A percentile compares a stretch with the other conserved stretches of the same genome.
Conservation (phyloP, 495 filamentous ascomycete genomes). For the Xylaria longipes region DNA sequence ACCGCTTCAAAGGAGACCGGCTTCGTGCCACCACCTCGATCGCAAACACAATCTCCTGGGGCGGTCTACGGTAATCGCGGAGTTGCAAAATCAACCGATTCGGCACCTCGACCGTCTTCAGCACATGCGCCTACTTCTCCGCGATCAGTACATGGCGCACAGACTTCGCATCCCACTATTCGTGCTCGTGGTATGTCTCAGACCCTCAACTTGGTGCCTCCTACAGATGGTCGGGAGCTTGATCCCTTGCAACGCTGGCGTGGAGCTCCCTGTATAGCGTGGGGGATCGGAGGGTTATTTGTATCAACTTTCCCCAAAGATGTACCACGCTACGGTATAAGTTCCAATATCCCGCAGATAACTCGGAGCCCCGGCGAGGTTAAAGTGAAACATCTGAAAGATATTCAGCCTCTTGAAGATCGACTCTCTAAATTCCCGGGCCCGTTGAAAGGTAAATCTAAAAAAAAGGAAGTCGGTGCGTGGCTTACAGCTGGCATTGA, state of each 20-base stretch:
- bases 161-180: slow-evolving; percentile 27
- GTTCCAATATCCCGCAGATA: slow-evolving; percentile 73
- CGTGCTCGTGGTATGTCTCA: slow-evolving; percentile 49
- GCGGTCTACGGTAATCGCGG: slow-evolving; percentile 58
- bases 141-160: slow-evolving; percentile 42
- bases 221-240: slow-evolving; percentile 77
- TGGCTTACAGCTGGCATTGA: slow-evolving; percentile 83
- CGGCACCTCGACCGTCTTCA: slow-evolving; percentile 71
- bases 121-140: slow-evolving; percentile 64
- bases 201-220: slow-evolving; percentile 56
- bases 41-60: slow-evolving; percentile 87
- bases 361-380: slow-evolving; percentile 86
- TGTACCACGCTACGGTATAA: slow-evolving; percentile 83
- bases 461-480: slow-evolving; percentile 88
- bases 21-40: slow-evolving; percentile 68
- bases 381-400: slow-evolving; percentile 71
- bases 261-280: slow-evolving; percentile 82
- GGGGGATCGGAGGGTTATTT: slow-evolving; percentile 85
- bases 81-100: slow-evolving; percentile 55
- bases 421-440: slow-evolving; percentile 84
- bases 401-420: slow-evolving; percentile 71
- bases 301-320: slow-evolving; percentile 88
- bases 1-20: slow-evolving; percentile 43
- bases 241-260: slow-evolving; percentile 90
- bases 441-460: slow-evolving; percentile 83